Percentiles rank a stretch among this genome's conserved stretches.
Conservation (phyloP, 1,139 yeast genomes). For the Kluyveromyces sp. region DNA sequence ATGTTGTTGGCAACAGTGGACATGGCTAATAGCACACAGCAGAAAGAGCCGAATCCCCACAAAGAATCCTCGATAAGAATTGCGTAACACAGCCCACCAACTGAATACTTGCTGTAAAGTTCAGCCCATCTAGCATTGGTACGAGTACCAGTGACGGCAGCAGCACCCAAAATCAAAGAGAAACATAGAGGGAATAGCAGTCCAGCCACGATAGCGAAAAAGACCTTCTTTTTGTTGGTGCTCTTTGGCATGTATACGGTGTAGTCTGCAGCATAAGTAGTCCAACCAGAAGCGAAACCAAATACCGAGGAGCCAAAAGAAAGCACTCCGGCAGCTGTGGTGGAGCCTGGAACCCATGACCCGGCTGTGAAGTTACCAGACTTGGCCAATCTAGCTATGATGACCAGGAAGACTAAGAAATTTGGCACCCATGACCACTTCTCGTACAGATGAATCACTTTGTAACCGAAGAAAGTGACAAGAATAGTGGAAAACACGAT, state of each 20-base stretch:
- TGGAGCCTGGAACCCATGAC: slow-evolving; percentile 39
- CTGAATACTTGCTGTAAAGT: slow-evolving; percentile 36
- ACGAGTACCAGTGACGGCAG: slow-evolving; percentile 60
- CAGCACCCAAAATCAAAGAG: slow-evolving; percentile 80
- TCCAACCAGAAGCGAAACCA: slow-evolving; percentile 95
- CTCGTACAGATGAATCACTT: slow-evolving; percentile 73
- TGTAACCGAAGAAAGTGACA: slow-evolving; percentile 83
- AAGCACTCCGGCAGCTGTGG: slow-evolving; percentile 69
- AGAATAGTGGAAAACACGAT: slow-evolving; percentile 61
- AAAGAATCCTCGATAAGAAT: slow-evolving; percentile 71
- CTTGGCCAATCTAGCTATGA: slow-evolving; percentile 69
- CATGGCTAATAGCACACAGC: slow-evolving; percentile 73
- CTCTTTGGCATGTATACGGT: slow-evolving; percentile 75
- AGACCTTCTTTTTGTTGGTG: slow-evolving; percentile 52
- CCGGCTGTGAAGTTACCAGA: slow-evolving; percentile 51
- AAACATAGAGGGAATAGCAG: slow-evolving; percentile 61
- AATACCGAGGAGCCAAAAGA: slow-evolving; percentile 80
- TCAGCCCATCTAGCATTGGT: slow-evolving; percentile 41
- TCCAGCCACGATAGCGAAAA: slow-evolving; percentile 57
- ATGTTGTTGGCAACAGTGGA: slow-evolving; percentile 86
- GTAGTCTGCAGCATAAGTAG: slow-evolving; percentile 87
- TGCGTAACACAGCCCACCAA: slow-evolving; percentile 80
- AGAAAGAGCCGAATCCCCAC: slow-evolving; percentile 84
- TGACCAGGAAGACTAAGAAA: slow-evolving; percentile 59
- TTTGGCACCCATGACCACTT: slow-evolving; percentile 88